A percentile compares a stretch with the other conserved stretches of the same genome.
These are phyloP conservation scores for Jaapia argillacea DNA, from an alignment of 768 basidiomycete species.

Conservation along the genomic window DNA sequence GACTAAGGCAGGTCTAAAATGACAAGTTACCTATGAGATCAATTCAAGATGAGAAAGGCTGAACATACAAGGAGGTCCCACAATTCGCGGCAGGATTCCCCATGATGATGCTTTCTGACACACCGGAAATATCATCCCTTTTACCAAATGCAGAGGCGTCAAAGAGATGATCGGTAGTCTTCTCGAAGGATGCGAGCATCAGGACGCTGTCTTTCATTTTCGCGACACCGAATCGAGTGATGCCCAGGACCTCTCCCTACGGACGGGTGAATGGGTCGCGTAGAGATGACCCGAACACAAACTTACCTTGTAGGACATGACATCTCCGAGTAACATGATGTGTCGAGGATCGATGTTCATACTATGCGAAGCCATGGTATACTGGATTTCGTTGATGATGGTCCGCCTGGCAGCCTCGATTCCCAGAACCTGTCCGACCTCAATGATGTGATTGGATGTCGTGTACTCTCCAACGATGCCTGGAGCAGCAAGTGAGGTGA, in stretches of 20 bases:
- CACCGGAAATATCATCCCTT: constrained; percentile 89
- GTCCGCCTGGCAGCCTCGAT: constrained; percentile 93
- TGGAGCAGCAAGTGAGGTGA: too few relatives aligned
- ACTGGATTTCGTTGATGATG: constrained; percentile 95
- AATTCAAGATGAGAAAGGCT: background rate
- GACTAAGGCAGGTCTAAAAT: constrained; percentile 27
- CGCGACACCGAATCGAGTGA: constrained; percentile 97
- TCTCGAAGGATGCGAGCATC: constrained; percentile 99
- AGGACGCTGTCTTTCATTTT: constrained; percentile 99
- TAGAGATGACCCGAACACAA: background rate
- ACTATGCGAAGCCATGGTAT: constrained; percentile 94
- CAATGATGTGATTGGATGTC: constrained; percentile 95
- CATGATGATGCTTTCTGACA: constrained; percentile 99
- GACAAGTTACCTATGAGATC: constrained; percentile 1
- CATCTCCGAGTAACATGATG: constrained; percentile 96
- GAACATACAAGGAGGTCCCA: constrained; percentile 82
- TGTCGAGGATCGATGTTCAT: constrained; percentile 99
- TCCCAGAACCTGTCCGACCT: constrained; percentile 90
- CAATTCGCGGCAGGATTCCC: constrained; percentile 92
- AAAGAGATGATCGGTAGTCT: constrained; percentile 98
- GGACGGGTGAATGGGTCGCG: background rate
- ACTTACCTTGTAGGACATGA: constrained; percentile 92
- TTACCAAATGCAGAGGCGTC: constrained; percentile 96
- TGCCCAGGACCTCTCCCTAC: constrained; percentile 94
- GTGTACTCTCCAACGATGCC: constrained; percentile 91